These are phyloP conservation scores for Yamadazyma takamatsuzukensis DNA, from an alignment of 805 yeast species.

Conservation along the genomic window DNA sequence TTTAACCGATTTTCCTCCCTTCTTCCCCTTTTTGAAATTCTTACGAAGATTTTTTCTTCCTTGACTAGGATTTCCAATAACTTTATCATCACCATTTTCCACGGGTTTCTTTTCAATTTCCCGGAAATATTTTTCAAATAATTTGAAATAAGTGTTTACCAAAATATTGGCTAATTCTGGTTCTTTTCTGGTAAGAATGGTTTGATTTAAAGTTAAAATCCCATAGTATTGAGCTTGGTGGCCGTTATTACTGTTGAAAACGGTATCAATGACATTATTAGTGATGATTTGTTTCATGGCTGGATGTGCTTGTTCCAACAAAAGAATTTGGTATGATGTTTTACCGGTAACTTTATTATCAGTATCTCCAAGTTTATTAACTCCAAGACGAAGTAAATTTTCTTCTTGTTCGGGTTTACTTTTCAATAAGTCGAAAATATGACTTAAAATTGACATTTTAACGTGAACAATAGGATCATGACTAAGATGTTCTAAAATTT, in stretches of 20 bases:
- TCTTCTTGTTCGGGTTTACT: conserved; percentile 96
- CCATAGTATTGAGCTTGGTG: conserved; percentile 89
- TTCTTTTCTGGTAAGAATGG: conserved; percentile 77
- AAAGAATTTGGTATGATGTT: conserved; percentile 75
- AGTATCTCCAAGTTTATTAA: conserved; percentile 89
- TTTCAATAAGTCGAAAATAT: conserved; percentile 74
- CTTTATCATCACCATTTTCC: conserved; percentile 33
- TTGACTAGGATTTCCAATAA: conserved; percentile 51
- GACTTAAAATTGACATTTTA: conserved; percentile 69
- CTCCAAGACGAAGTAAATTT: conserved; percentile 81
- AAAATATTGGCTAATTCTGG: conserved; percentile 77
- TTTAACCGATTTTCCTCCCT: conserved; percentile 82
- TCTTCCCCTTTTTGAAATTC: conserved; percentile 75
- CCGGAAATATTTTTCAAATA: conserved; percentile 78
- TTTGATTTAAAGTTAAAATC: conserved; percentile 85
- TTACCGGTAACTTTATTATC: conserved; percentile 89
- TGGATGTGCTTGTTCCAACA: conserved; percentile 87
- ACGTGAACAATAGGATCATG: conserved; percentile 91
- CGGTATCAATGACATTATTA: conserved; percentile 75
- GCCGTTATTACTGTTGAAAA: conserved; percentile 68
- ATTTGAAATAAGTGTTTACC: conserved; percentile 77
- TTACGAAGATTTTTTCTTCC: conserved; percentile 58
- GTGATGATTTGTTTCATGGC: conserved; percentile 85
- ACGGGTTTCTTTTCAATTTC: conserved; percentile 53
- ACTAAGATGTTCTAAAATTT: conserved; percentile 71